Percentiles rank a stretch among this genome's conserved stretches.
Evolutionary conservation across 1,284 basidiomycete genomes (phyloP).

Genomic region (Tranzscheliella williamsii): DNA sequence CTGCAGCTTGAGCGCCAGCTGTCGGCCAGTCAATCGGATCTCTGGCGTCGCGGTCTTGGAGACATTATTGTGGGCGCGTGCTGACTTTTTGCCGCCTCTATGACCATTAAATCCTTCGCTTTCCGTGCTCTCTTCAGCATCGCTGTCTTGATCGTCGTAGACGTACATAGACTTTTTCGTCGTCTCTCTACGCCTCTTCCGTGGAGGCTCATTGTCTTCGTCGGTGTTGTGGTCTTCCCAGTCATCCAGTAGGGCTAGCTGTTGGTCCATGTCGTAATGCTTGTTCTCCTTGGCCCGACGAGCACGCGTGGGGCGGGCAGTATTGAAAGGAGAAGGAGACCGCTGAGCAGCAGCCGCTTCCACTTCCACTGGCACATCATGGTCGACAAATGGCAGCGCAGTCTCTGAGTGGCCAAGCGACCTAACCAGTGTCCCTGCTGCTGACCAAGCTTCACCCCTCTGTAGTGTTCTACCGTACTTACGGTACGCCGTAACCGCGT

Average conservation of each 20-base stretch:
- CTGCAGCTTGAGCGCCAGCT: slow-evolving; percentile 36
- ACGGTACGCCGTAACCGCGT: slow-evolving; percentile 22
- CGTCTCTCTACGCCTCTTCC: slow-evolving; percentile 3
- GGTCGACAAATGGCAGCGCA: slow-evolving; percentile 27
- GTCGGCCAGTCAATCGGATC: slow-evolving; percentile 19
- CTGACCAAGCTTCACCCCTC: slow-evolving; percentile 42
- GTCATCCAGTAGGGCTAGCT: slow-evolving; percentile 17
- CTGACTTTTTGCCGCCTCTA: too few species aligned
- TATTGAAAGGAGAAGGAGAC: slow-evolving; percentile 11
- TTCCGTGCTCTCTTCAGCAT: slow-evolving; percentile 19
- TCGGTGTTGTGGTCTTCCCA: slow-evolving; percentile 30
- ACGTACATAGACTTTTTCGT: slow-evolving; percentile 32
- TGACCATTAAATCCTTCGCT: slow-evolving; percentile 9
- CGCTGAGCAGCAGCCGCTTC: slow-evolving; percentile 22
- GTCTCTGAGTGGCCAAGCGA: slow-evolving; percentile 4
- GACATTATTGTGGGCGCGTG: slow-evolving; percentile 7
- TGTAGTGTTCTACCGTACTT: slow-evolving; percentile 18
- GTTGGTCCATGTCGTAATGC: slow-evolving; percentile 21
- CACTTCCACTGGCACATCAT: slow-evolving; percentile 21
- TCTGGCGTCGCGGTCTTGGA: slow-evolving; percentile 12
- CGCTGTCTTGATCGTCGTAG: slow-evolving; percentile 11
- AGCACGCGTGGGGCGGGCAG: slow-evolving; percentile 10
- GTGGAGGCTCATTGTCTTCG: slow-evolving; percentile 5
- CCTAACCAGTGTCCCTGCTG: slow-evolving; percentile 18
- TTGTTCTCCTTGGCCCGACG: slow-evolving; percentile 24